These are phyloP conservation scores for Cubamyces sp. DNA, from an alignment of 768 basidiomycete species.

Conservation along the genomic window DNA sequence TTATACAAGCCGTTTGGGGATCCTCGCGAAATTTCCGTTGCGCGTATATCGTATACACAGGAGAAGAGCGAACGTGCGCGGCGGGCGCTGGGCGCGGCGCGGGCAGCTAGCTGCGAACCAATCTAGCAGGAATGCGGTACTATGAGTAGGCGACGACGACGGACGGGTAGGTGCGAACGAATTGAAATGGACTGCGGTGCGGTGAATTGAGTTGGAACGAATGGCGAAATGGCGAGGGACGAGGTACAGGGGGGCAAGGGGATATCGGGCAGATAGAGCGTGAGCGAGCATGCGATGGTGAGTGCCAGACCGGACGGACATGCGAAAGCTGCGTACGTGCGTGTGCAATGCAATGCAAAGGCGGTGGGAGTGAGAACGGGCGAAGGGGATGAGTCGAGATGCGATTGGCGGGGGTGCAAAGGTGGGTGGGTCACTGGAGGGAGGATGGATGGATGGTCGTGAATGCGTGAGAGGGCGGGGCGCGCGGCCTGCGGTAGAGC, in stretches of 20 bases:
- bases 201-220: background rate
- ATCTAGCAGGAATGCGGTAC: too few species aligned
- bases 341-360: background rate
- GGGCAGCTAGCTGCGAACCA: too few species aligned
- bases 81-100: too few species aligned
- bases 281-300: slow-evolving; percentile 9
- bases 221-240: background rate
- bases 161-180: background rate
- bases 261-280: background rate
- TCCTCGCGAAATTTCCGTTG: background rate
- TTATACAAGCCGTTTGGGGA: slow-evolving; percentile 14
- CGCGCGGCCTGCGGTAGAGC: background rate
- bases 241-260: background rate
- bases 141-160: background rate
- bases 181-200: background rate
- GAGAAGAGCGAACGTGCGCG: background rate
- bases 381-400: background rate
- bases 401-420: too few species aligned
- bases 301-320: slow-evolving; percentile 1
- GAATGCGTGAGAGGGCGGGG: slow-evolving; percentile 7
- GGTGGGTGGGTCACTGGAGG: background rate
- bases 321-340: slow-evolving; percentile 3
- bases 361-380: background rate
- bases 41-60: slow-evolving; percentile 17
- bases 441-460: background rate